phyloP scores from a whole-genome alignment of 2,329 filamentous ascomycete genomes.

The Penicillium sp. region DNA sequence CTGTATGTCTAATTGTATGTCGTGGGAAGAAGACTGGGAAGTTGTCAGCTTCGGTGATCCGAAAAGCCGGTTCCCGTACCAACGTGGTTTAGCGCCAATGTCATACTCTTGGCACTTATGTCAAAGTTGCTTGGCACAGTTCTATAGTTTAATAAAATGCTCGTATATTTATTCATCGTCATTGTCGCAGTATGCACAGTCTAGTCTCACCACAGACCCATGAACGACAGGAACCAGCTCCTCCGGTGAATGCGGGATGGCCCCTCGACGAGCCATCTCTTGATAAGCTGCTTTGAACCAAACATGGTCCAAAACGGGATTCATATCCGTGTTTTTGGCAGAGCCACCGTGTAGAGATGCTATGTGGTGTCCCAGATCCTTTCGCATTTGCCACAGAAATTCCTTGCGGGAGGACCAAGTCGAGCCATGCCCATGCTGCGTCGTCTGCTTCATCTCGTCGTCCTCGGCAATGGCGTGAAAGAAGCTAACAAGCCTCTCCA shows the following conservation, averaged over 20 bases:
- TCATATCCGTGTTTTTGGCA: background rate
- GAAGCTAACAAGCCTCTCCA: constrained; percentile 23
- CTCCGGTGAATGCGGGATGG: constrained; percentile 20
- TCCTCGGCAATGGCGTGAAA: constrained; percentile 21
- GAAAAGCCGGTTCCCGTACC: constrained; percentile 16
- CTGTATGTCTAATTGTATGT: background rate
- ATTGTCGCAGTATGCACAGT: constrained; percentile 20
- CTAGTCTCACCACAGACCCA: constrained; percentile 15
- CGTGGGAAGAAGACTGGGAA: background rate
- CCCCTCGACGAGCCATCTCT: constrained; percentile 18
- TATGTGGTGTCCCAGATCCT: constrained; percentile 19
- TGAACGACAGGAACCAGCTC: constrained; percentile 19
- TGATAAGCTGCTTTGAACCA: constrained; percentile 25
- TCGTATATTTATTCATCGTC: background rate
- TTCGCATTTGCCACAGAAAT: constrained; percentile 26
- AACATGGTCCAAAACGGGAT: constrained; percentile 15
- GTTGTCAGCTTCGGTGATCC: constrained; percentile 5
- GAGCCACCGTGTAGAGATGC: background rate
- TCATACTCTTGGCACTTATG: background rate
- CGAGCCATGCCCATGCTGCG: constrained; percentile 2
- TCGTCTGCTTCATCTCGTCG: constrained; percentile 4
- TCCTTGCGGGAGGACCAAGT: constrained; percentile 23
- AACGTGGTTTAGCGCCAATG: background rate
- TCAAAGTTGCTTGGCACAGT: background rate
- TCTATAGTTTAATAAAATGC: background rate